Evolutionary conservation across 1,139 yeast species (phyloP).

Genomic region (Geotrichum aggregatum): DNA sequence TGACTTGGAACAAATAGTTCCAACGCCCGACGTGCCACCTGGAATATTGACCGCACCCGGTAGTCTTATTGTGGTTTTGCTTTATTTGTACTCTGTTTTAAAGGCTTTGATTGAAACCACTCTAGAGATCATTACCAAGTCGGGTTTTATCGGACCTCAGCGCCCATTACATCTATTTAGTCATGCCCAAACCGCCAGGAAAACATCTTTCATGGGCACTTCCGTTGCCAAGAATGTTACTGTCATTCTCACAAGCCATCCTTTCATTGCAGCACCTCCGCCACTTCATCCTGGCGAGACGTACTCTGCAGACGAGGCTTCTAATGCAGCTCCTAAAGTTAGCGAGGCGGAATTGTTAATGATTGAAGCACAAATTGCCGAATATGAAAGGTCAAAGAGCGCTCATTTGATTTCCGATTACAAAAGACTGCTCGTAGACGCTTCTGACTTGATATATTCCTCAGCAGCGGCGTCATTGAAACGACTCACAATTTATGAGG

Average conservation of each 20-base stretch:
- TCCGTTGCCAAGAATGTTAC: slow-evolving; percentile 26
- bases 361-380: slow-evolving; percentile 16
- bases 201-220: slow-evolving; percentile 4
- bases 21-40: background rate
- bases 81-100: background rate
- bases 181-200: background rate
- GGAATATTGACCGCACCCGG: background rate
- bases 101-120: background rate
- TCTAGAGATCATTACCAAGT: background rate
- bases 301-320: slow-evolving; percentile 22
- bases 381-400: slow-evolving; percentile 17
- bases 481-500: slow-evolving; percentile 28
- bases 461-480: slow-evolving; percentile 23
- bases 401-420: slow-evolving; percentile 22
- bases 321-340: background rate
- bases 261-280: slow-evolving; percentile 23
- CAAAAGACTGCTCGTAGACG: slow-evolving; percentile 25
- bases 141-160: background rate
- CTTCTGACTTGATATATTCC: slow-evolving; percentile 27
- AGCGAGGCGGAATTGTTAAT: slow-evolving; percentile 20
- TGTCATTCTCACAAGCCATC: slow-evolving; percentile 24
- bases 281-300: slow-evolving; percentile 24
- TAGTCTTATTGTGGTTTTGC: background rate
- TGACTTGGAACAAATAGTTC: background rate
- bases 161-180: background rate